Base-by-base conservation (phyloP, 306 rosid genomes). In the Neltuma alba region DNA sequence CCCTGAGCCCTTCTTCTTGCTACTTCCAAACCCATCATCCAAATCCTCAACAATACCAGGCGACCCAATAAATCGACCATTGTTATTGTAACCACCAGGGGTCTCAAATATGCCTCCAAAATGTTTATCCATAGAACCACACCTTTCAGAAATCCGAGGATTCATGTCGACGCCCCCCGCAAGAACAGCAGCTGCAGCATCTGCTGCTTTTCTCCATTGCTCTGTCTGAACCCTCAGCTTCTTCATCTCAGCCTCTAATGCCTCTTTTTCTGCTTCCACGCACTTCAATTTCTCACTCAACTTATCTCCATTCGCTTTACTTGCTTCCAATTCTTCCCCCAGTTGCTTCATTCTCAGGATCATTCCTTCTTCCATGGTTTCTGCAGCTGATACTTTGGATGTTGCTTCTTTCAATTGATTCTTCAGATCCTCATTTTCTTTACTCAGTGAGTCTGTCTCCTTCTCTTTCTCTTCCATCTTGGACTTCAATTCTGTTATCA, bases 191-290 rank as follows among this genome's bases (percentile, higher is more conserved):
- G 98, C 98, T 47, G 98, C 98, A 31, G 98, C 98, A 85, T 93
- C 98, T 11, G 98, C 97, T 16, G 98, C 97, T 83, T 93, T 93
- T 48, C 91, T 83, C 98, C 98, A 93, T 74, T 93, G 98, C 41
- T 89, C 98, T 14, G 97, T 93, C 79, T 91, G 98, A 74, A 91
- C 91, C 82, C 92, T 89, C 58, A 93, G 84, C 87, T 84, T 93
- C 89, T 89, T 93, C 91, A 91, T 91, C 86, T 93, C 98, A 3
- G 86, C 63, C 42, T 91, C 98, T 75, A 93, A 38, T 16, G 76
- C 86, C 36, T 87, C 94, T 79, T 86, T 93, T 40, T 84, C 90
- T 21, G 74, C 86, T 76, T 89, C 94, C 74, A 83, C 83, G 15
- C 78, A 48, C 76, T 88, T 87, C 82, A 93, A 72, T 67, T 86